phyloP scores from a whole-genome alignment of 2,329 filamentous ascomycete species.

The Chaetomiaceae sp. region DNA sequence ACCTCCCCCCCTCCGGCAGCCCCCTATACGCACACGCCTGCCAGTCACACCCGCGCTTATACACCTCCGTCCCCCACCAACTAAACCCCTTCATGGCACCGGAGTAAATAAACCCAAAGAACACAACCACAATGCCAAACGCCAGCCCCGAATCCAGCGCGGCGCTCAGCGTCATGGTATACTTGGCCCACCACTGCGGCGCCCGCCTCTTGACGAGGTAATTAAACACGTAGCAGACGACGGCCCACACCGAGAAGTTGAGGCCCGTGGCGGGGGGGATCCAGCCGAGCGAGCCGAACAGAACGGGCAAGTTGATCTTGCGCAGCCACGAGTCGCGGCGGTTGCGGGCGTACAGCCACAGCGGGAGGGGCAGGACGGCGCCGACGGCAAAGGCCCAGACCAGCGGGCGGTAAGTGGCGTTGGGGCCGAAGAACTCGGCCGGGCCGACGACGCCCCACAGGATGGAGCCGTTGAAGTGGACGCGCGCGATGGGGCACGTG shows the following conservation, averaged over 20 bases:
- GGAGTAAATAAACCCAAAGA: constrained; percentile 82
- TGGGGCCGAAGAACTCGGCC: constrained; percentile 71
- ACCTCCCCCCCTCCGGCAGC: constrained; percentile 58
- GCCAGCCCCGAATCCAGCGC: constrained; percentile 79
- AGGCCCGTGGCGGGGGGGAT: constrained; percentile 82
- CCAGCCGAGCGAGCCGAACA: constrained; percentile 80
- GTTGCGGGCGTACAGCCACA: constrained; percentile 66
- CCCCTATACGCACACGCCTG: constrained; percentile 67
- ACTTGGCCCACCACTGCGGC: constrained; percentile 81
- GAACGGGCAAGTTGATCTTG: constrained; percentile 75
- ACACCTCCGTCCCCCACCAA: constrained; percentile 88
- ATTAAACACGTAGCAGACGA: constrained; percentile 84
- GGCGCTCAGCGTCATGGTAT: constrained; percentile 82
- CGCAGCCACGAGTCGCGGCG: constrained; percentile 59
- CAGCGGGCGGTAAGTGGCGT: constrained; percentile 68
- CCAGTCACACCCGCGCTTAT: constrained; percentile 83
- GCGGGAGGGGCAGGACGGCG: constrained; percentile 64
- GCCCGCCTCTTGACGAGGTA: constrained; percentile 65
- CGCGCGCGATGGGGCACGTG: constrained; percentile 78
- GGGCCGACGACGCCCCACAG: constrained; percentile 87
- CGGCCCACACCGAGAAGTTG: constrained; percentile 82
- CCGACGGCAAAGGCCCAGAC: constrained; percentile 81
- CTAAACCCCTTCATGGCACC: constrained; percentile 66
- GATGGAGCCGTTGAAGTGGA: constrained; percentile 87
- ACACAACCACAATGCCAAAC: constrained; percentile 76